Percentiles rank a stretch among this genome's conserved stretches.
Conservation (phyloP, 1,139 yeast species). For the Nakaseomyces sp. region DNA sequence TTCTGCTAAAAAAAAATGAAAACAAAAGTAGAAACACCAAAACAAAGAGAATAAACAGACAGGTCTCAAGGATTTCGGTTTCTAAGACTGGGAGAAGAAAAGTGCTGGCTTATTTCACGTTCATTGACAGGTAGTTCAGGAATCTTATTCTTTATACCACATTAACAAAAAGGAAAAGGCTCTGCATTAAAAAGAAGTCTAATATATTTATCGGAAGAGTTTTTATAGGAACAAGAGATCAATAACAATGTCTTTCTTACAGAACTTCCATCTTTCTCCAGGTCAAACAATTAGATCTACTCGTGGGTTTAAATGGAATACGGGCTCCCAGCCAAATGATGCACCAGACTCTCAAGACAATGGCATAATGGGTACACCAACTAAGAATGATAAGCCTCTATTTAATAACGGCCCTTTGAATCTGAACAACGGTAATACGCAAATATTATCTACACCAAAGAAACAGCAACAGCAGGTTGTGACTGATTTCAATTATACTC, state of each 20-base stretch:
- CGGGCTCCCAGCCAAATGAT: constrained; percentile 10
- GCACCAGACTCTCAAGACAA: constrained; percentile 9
- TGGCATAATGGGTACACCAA: constrained; percentile 5
- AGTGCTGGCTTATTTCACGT: too few relatives aligned
- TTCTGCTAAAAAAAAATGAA: neutral
- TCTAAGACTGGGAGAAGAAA: too few relatives aligned
- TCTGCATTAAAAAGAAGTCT: too few relatives aligned
- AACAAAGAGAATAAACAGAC: neutral
- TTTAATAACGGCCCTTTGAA: constrained; percentile 6
- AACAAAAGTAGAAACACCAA: neutral
- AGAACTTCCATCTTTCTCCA: constrained; percentile 27
- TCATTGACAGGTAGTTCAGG: too few relatives aligned
- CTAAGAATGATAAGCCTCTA: constrained; percentile 6
- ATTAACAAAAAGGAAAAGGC: too few relatives aligned
- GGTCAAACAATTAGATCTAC: constrained; percentile 33
- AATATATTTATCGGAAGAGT: too few relatives aligned
- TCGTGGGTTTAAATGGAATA: constrained; percentile 33
- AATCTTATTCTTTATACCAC: too few relatives aligned
- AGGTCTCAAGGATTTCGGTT: neutral
- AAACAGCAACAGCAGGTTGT: constrained; percentile 15
- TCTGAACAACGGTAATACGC: constrained; percentile 2
- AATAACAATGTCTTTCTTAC: constrained; percentile 3
- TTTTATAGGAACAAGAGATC: too few relatives aligned
- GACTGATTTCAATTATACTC: constrained; percentile 32
- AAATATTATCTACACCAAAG: constrained; percentile 8